phyloP scores from a whole-genome alignment of 2,329 filamentous ascomycete species.

The Talaromyces sp. region DNA sequence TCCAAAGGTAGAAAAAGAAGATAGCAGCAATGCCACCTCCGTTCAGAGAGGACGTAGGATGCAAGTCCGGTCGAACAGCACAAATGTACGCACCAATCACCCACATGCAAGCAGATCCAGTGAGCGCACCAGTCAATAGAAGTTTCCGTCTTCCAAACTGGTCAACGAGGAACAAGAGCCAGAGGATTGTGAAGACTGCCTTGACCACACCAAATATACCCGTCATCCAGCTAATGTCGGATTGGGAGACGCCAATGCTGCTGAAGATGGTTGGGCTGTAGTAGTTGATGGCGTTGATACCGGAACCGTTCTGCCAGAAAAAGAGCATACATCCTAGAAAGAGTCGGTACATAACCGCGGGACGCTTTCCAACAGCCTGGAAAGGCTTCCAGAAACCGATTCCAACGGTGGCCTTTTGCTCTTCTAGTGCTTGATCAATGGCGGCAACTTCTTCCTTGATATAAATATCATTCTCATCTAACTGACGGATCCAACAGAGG shows the following conservation, averaged over 20 bases:
- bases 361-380: constrained; percentile 22
- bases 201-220: neutral
- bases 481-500: neutral
- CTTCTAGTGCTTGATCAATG: constrained; percentile 47
- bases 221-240: neutral
- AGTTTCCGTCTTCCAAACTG: constrained; percentile 60
- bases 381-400: constrained; percentile 47
- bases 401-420: constrained; percentile 42
- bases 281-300: constrained; percentile 13
- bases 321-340: constrained; percentile 71
- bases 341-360: constrained; percentile 33
- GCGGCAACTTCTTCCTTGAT: constrained; percentile 49
- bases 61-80: constrained; percentile 29
- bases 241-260: constrained; percentile 54
- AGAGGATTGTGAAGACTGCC: constrained; percentile 59
- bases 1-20: neutral
- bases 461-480: constrained; percentile 46
- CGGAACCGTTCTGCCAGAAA: constrained; percentile 21
- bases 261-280: constrained; percentile 61
- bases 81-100: constrained; percentile 39
- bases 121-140: constrained; percentile 61
- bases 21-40: neutral
- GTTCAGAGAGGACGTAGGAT: constrained; percentile 18
- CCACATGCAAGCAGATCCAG: constrained; percentile 50
- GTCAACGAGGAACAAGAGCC: constrained; percentile 67